Evolutionary conservation across 768 basidiomycete genomes (phyloP).

Genomic region (Suillus ampliporus): DNA sequence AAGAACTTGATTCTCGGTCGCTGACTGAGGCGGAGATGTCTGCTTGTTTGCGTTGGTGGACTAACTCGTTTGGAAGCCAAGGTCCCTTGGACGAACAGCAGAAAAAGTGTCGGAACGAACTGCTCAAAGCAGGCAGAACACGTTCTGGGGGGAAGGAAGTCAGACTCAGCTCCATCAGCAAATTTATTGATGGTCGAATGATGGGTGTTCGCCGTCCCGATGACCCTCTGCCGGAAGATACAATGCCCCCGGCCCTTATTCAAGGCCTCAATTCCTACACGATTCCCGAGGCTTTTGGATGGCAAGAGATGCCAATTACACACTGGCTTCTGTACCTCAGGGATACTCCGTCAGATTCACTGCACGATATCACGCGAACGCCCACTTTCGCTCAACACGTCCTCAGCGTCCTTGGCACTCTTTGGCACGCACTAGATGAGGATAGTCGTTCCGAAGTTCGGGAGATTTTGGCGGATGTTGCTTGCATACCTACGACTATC

Average conservation of each 20-base stretch:
- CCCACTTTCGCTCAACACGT: slow-evolving; percentile 82
- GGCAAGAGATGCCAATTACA: slow-evolving; percentile 43
- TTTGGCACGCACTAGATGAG: not conserved
- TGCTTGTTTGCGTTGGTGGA: slow-evolving; percentile 89
- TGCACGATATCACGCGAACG: slow-evolving; percentile 64
- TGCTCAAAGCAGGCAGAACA: not conserved
- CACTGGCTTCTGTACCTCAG: slow-evolving; percentile 76
- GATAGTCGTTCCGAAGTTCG: not conserved
- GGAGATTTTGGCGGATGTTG: slow-evolving; percentile 47
- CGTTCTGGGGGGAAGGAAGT: slow-evolving; percentile 30
- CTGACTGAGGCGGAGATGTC: slow-evolving; percentile 72
- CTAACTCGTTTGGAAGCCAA: slow-evolving; percentile 30
- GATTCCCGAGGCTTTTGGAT: slow-evolving; percentile 58
- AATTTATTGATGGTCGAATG: slow-evolving; percentile 65
- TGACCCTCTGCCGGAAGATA: slow-evolving; percentile 75
- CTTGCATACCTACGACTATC: slow-evolving; percentile 72
- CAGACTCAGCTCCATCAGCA: slow-evolving; percentile 64
- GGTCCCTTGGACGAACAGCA: not conserved
- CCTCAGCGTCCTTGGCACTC: slow-evolving; percentile 40
- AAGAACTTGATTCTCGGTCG: slow-evolving; percentile 69
- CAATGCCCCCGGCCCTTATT: slow-evolving; percentile 44
- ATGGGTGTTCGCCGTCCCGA: slow-evolving; percentile 61
- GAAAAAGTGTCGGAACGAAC: not conserved
- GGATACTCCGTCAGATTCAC: slow-evolving; percentile 45
- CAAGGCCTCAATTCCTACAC: slow-evolving; percentile 44